phyloP scores from a whole-genome alignment of 2,329 filamentous ascomycete species.

The Ciborinia camelliae region DNA sequence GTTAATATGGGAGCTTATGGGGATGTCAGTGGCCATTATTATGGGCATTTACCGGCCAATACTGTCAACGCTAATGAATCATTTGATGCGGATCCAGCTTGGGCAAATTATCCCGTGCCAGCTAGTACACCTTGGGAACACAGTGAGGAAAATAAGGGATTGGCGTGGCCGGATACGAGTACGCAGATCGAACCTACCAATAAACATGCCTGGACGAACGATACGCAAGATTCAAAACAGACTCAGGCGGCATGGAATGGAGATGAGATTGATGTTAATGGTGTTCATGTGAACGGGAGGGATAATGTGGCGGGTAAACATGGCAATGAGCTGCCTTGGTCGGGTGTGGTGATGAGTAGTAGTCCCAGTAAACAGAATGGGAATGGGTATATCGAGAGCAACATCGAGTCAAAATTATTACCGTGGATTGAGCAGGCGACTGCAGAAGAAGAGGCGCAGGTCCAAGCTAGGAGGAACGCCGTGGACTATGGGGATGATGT shows the following conservation, averaged over 20 bases:
- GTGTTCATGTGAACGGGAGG: neutral
- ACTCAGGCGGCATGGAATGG: constrained; percentile 1
- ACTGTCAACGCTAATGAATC: neutral
- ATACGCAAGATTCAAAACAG: neutral
- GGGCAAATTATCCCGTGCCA: constrained; percentile 4
- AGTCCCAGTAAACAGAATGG: constrained; percentile 10
- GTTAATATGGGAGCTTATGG: constrained; percentile 1
- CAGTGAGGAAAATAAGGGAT: neutral
- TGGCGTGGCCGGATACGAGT: constrained; percentile 14
- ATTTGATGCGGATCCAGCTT: constrained; percentile 6
- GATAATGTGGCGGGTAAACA: neutral
- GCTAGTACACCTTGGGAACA: neutral
- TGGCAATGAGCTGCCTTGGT: constrained; percentile 9
- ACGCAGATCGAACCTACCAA: neutral
- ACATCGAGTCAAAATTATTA: constrained; percentile 15
- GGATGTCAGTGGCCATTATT: neutral
- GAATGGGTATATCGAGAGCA: constrained; percentile 15
- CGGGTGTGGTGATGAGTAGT: constrained; percentile 9
- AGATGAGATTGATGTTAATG: neutral
- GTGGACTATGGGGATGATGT: neutral
- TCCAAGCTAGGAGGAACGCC: constrained; percentile 11
- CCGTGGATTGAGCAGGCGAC: constrained; percentile 19
- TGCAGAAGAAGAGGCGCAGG: constrained; percentile 16
- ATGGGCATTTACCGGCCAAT: neutral
- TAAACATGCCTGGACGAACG: neutral